These are phyloP conservation scores for Apiospora koreana DNA, from an alignment of 2,329 filamentous ascomycete species.

Conservation along the genomic window DNA sequence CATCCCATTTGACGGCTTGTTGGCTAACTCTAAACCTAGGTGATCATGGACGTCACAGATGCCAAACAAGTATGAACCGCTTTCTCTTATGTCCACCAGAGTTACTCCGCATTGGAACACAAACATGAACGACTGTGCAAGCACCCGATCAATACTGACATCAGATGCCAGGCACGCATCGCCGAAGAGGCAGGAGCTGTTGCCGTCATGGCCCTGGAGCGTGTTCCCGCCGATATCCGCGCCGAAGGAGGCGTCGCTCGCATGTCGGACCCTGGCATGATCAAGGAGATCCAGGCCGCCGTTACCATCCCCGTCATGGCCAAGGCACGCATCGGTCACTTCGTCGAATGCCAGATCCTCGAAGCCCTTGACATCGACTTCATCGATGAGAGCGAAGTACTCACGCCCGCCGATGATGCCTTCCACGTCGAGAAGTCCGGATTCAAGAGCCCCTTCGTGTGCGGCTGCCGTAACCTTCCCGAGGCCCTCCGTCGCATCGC, in stretches of 20 bases:
- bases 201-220: conserved; percentile 98
- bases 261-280: conserved; percentile 95
- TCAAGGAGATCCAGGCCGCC: conserved; percentile 90
- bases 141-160: not conserved
- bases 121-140: not conserved
- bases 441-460: conserved; percentile 89
- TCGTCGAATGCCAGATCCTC: conserved; percentile 98
- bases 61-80: conserved; percentile 42
- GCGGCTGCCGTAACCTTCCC: conserved; percentile 90
- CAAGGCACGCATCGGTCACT: conserved; percentile 96
- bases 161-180: conserved; percentile 74
- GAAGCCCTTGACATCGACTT: conserved; percentile 95
- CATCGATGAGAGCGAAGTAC: conserved; percentile 96
- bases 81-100: not conserved
- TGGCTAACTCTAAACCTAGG: not conserved
- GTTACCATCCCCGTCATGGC: conserved; percentile 99
- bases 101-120: not conserved
- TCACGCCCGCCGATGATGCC: conserved; percentile 88
- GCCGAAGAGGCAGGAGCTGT: conserved; percentile 95
- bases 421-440: conserved; percentile 89
- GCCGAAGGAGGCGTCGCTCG: conserved; percentile 89
- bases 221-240: conserved; percentile 94
- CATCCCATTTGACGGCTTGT: too few relatives aligned
- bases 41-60: conserved; percentile 99
- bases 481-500: conserved; percentile 89